These are phyloP conservation scores for Penicillium janthinellum DNA, from an alignment of 2,329 filamentous ascomycete species.

Conservation along the genomic window DNA sequence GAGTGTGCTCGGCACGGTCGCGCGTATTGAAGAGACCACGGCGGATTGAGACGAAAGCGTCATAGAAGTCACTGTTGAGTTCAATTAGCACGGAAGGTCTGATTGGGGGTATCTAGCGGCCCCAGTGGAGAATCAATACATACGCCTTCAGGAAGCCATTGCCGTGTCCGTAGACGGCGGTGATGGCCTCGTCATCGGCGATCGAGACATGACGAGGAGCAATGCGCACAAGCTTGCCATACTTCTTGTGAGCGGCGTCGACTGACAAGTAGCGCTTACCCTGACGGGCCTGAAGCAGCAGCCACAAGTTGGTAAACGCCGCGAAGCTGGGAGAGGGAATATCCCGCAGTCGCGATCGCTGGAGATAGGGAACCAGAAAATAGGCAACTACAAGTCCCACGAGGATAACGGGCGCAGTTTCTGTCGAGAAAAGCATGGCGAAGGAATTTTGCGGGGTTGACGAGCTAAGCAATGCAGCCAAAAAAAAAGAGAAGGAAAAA, in stretches of 20 bases:
- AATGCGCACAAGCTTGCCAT: slow-evolving; percentile 79
- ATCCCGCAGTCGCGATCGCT: slow-evolving; percentile 55
- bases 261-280: slow-evolving; percentile 67
- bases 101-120: not conserved
- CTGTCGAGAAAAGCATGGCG: slow-evolving; percentile 35
- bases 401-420: slow-evolving; percentile 43
- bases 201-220: slow-evolving; percentile 83
- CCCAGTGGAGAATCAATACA: slow-evolving; percentile 26
- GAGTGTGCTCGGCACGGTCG: slow-evolving; percentile 76
- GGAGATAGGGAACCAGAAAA: slow-evolving; percentile 61
- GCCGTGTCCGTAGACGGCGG: slow-evolving; percentile 74
- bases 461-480: not conserved
- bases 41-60: slow-evolving; percentile 85
- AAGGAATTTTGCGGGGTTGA: not conserved
- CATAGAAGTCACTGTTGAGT: slow-evolving; percentile 73
- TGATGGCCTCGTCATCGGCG: slow-evolving; percentile 77
- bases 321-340: slow-evolving; percentile 58
- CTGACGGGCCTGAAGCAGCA: slow-evolving; percentile 65
- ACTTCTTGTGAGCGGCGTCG: slow-evolving; percentile 71
- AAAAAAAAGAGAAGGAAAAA: not conserved
- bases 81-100: not conserved
- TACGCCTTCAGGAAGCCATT: slow-evolving; percentile 74
- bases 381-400: slow-evolving; percentile 56
- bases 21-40: slow-evolving; percentile 89
- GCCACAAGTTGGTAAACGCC: slow-evolving; percentile 77